Evolutionary conservation across 108 stramenopile genomes (phyloP), one percentile per base, ranked within the genome.

Genomic region (Tribonema minus): DNA sequence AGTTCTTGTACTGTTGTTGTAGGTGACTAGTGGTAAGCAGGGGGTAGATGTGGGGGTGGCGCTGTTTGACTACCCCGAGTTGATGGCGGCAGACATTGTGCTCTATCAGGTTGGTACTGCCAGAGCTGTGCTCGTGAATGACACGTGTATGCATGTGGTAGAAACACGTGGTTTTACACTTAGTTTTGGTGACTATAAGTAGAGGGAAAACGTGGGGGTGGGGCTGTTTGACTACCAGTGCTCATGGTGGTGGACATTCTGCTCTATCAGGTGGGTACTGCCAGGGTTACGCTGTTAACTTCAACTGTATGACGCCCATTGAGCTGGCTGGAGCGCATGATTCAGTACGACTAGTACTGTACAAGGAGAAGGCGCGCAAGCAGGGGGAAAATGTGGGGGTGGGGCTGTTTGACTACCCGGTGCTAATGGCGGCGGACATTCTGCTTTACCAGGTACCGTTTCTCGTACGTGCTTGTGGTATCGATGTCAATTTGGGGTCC

Each of bases 331-430:
- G 96, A 98, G 80, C 91, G 97, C 29, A 99, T 99, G 98, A 99
- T 98, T 61, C 98, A 99, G 88, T 99, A 92, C 91, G 98, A 98
- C 82, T 95, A 98, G 68, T 97, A 99, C n/a, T n/a, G n/a, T n/a
- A n/a, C n/a, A n/a, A n/a, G n/a, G n/a, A n/a, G n/a, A n/a, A 29
- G 87, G 81, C 94, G 0, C 89, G 88, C 75, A 96, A 92, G 70
- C 84, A 90, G 54, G 86, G 88, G 64, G 88, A 90, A 39, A 91
- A 90, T 54, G 68, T 79, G 32, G 94, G 92, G 0, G 90, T 90
- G 1, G 97, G 99, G 26, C 87, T 99, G 5, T 92, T 97, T 76
- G 88, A 92, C 58, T 99, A 99, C 78, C 99, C 99, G 12, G 88
- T 94, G 9, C 88, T 99, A 28, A 98, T 98, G 97, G 96, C 99